These are phyloP conservation scores for Penicillium salamii DNA, from an alignment of 495 filamentous ascomycete species.

Conservation along the genomic window DNA sequence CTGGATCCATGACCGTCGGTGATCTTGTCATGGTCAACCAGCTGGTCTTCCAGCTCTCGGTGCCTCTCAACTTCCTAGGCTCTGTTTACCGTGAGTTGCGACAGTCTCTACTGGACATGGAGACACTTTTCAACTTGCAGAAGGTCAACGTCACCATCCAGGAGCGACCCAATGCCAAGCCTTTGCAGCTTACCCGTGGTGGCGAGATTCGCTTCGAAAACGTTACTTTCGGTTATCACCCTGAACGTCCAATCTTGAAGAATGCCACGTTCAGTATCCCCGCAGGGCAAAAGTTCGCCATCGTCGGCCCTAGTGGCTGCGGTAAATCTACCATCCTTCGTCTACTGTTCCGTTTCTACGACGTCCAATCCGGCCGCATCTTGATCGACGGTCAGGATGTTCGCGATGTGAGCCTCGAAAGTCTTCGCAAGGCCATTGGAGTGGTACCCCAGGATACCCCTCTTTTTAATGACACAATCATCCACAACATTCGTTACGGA, in stretches of 20 bases:
- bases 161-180: constrained; percentile 68
- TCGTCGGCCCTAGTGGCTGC: constrained; percentile 93
- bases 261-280: constrained; percentile 87
- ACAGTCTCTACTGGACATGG: constrained; percentile 95
- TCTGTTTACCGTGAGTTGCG: constrained; percentile 94
- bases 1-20: constrained; percentile 81
- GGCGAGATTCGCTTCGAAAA: constrained; percentile 94
- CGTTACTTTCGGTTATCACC: constrained; percentile 89
- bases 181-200: constrained; percentile 67
- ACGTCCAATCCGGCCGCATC: constrained; percentile 83
- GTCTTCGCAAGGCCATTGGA: constrained; percentile 80
- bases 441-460: constrained; percentile 98
- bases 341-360: constrained; percentile 91
- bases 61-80: constrained; percentile 93
- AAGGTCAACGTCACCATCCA: constrained; percentile 90
- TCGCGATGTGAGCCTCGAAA: constrained; percentile 75
- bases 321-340: constrained; percentile 93
- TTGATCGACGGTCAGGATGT: constrained; percentile 93
- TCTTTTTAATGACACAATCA: constrained; percentile 92
- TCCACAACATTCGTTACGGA: constrained; percentile 96
- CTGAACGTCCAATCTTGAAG: constrained; percentile 81
- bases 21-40: constrained; percentile 99
- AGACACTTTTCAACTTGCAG: constrained; percentile 97
- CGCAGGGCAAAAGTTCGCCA: constrained; percentile 90
- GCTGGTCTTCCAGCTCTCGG: constrained; percentile 94